Evolutionary conservation across 1,284 basidiomycete species (phyloP).

Genomic region (Moesziomyces sp.): DNA sequence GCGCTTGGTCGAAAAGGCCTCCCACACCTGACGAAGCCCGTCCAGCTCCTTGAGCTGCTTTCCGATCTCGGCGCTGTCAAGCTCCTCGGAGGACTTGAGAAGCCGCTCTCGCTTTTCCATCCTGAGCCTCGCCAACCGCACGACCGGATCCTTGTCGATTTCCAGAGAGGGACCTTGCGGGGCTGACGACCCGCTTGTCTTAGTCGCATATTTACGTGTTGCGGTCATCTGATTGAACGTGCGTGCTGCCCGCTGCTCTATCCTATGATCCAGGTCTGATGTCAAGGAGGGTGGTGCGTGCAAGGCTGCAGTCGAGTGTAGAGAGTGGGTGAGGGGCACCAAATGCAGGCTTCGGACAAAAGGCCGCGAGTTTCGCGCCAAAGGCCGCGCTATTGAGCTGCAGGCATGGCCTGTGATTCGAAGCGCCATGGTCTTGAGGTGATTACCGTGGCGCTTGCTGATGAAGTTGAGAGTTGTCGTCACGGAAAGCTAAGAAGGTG

Average conservation of each 20-base stretch:
- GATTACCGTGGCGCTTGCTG: too few relatives aligned
- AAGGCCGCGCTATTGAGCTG: too few relatives aligned
- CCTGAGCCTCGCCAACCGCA: conserved; percentile 35
- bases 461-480: too few relatives aligned
- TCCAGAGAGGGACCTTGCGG: conserved; percentile 10
- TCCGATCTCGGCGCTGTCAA: conserved; percentile 24
- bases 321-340: background rate
- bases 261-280: too few relatives aligned
- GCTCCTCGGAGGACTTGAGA: conserved; percentile 9
- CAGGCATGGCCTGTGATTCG: too few relatives aligned
- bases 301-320: too few relatives aligned
- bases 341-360: background rate
- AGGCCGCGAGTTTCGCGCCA: too few relatives aligned
- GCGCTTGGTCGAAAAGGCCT: conserved; percentile 70
- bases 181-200: conserved; percentile 1
- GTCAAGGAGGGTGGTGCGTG: too few relatives aligned
- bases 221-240: too few relatives aligned
- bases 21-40: conserved; percentile 72
- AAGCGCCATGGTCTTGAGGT: too few relatives aligned
- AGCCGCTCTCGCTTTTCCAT: conserved; percentile 42
- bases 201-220: conserved; percentile 6
- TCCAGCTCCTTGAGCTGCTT: conserved; percentile 72
- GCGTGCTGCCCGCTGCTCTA: too few relatives aligned
- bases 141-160: conserved; percentile 35
- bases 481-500: too few relatives aligned